Conservation (phyloP, 179 eudicot species). For the Silene coronaria region DNA sequence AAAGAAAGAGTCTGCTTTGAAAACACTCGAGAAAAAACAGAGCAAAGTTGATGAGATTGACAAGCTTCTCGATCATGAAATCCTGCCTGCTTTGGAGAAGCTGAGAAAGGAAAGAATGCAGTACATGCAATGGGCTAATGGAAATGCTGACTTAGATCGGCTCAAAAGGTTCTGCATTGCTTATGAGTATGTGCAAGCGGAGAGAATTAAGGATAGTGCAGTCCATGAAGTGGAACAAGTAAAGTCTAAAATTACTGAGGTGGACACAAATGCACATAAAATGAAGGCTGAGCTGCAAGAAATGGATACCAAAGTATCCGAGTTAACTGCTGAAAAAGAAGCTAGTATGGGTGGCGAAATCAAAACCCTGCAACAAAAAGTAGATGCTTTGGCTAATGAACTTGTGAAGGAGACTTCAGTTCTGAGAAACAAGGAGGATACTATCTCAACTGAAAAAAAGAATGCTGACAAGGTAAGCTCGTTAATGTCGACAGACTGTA, state of each 20-base stretch:
- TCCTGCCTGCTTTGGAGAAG: slow-evolving; percentile 91
- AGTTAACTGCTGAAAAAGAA: slow-evolving; percentile 70
- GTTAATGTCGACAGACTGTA: neutral
- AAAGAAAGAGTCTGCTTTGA: slow-evolving; percentile 88
- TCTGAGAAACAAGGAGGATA: slow-evolving; percentile 75
- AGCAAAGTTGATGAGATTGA: slow-evolving; percentile 96
- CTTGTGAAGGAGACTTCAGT: slow-evolving; percentile 76
- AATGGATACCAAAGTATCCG: slow-evolving; percentile 59
- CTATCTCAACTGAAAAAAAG: slow-evolving; percentile 54
- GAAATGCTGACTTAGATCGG: slow-evolving; percentile 81
- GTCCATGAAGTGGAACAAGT: slow-evolving; percentile 55
- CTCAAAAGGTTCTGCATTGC: slow-evolving; percentile 93
- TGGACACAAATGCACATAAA: slow-evolving; percentile 37
- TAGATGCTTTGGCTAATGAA: slow-evolving; percentile 65
- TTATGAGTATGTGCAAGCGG: slow-evolving; percentile 81
- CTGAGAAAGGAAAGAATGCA: slow-evolving; percentile 86
- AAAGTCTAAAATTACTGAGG: slow-evolving; percentile 54
- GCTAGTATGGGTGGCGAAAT: slow-evolving; percentile 88
- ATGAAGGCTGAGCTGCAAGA: slow-evolving; percentile 62
- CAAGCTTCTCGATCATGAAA: slow-evolving; percentile 91
- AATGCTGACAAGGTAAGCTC: slow-evolving; percentile 64
- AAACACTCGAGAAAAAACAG: slow-evolving; percentile 93
- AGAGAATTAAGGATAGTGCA: slow-evolving; percentile 69
- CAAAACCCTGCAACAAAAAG: slow-evolving; percentile 60
- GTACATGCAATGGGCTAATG: slow-evolving; percentile 97